Evolutionary conservation across 345 rosid genomes (phyloP).

Genomic region (Moricandia arvensis): DNA sequence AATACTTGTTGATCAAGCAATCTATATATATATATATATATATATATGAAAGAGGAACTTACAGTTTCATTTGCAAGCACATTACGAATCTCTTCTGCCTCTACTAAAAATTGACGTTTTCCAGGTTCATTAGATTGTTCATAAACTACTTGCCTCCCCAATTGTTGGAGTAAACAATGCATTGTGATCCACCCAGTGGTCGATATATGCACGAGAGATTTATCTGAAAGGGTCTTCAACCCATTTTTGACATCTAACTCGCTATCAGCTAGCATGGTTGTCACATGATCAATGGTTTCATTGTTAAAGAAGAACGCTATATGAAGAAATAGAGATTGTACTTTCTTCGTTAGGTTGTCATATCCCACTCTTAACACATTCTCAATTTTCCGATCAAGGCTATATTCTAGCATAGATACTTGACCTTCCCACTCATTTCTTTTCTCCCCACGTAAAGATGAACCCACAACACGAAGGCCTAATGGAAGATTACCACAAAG

Average conservation of each 20-base stretch:
- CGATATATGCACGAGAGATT: slow-evolving; percentile 24
- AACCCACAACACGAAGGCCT: slow-evolving; percentile 40
- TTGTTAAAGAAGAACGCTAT: slow-evolving; percentile 41
- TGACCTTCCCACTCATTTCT: slow-evolving; percentile 27
- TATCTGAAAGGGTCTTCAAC: slow-evolving; percentile 23
- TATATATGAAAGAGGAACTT: background rate
- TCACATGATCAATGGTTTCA: background rate
- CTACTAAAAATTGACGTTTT: slow-evolving; percentile 28
- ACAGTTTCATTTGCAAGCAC: slow-evolving; percentile 30
- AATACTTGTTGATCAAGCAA: background rate
- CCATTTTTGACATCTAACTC: slow-evolving; percentile 6
- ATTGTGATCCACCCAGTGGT: background rate
- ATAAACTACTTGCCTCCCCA: slow-evolving; percentile 31
- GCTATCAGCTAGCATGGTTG: slow-evolving; percentile 1
- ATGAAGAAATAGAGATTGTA: slow-evolving; percentile 34
- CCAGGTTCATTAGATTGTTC: slow-evolving; percentile 28
- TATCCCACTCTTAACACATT: slow-evolving; percentile 27
- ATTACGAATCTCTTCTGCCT: slow-evolving; percentile 20
- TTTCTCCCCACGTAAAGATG: slow-evolving; percentile 6
- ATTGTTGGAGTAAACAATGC: slow-evolving; percentile 36
- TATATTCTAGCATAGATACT: slow-evolving; percentile 12
- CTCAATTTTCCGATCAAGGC: slow-evolving; percentile 24
- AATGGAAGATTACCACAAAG: slow-evolving; percentile 36
- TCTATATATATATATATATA: background rate
- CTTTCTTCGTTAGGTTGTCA: slow-evolving; percentile 22